phyloP scores from a whole-genome alignment of 1,284 basidiomycete species.

The Coniferiporia weirii region DNA sequence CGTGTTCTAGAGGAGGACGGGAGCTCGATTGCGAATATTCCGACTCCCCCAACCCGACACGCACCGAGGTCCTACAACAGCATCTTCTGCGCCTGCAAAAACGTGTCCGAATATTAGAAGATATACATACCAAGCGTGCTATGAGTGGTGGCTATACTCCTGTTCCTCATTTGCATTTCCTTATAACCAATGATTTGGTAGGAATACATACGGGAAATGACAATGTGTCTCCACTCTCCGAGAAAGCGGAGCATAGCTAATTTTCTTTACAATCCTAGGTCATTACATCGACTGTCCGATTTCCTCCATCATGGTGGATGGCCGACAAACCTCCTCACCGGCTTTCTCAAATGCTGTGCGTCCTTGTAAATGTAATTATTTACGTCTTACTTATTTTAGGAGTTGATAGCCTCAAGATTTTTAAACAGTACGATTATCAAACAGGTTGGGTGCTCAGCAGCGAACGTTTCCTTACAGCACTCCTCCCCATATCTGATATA shows the following conservation, averaged over 20 bases:
- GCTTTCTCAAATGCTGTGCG: constrained; percentile 3
- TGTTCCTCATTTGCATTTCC: not conserved
- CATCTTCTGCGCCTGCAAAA: constrained; percentile 32
- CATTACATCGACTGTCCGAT: too few relatives aligned
- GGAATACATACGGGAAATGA: too few relatives aligned
- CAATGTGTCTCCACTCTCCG: too few relatives aligned
- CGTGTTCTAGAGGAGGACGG: constrained; percentile 31
- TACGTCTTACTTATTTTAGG: not conserved
- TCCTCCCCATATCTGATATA: not conserved
- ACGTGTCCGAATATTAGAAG: constrained; percentile 34
- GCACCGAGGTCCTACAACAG: constrained; percentile 34
- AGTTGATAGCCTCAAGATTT: constrained; percentile 5
- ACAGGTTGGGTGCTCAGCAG: not conserved
- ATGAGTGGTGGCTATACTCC: not conserved
- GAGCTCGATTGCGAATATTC: constrained; percentile 38
- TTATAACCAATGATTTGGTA: too few relatives aligned
- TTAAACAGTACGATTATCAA: constrained; percentile 3
- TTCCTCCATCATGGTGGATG: too few relatives aligned
- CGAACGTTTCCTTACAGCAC: not conserved
- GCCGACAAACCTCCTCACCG: not conserved
- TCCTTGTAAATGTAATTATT: not conserved
- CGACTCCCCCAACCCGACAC: constrained; percentile 29
- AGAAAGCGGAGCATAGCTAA: too few relatives aligned
- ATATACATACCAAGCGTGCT: not conserved
- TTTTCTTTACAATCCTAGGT: too few relatives aligned